phyloP scores from a whole-genome alignment of 2,329 filamentous ascomycete species.

The Berkeleyomyces basicola region DNA sequence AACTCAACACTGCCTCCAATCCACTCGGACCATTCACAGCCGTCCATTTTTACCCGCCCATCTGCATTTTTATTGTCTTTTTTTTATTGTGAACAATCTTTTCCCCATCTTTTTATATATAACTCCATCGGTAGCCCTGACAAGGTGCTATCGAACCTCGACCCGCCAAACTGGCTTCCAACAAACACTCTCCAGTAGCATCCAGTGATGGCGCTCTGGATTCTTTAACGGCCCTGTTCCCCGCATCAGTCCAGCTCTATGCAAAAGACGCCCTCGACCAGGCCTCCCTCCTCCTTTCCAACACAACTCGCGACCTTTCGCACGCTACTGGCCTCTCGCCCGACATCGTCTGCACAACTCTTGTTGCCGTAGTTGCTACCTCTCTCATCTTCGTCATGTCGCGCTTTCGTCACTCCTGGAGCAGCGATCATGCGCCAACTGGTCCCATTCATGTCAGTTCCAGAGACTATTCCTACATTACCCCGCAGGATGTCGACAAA shows the following conservation, averaged over 20 bases:
- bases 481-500: slow-evolving; percentile 50
- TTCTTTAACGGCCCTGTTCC: slow-evolving; percentile 37
- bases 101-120: slow-evolving; percentile 2
- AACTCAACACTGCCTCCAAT: background rate
- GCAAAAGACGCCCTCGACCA: slow-evolving; percentile 24
- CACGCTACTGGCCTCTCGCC: slow-evolving; percentile 34
- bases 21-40: slow-evolving; percentile 3
- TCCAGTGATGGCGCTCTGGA: slow-evolving; percentile 28
- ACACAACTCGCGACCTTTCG: slow-evolving; percentile 34
- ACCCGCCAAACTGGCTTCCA: slow-evolving; percentile 40
- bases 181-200: slow-evolving; percentile 24
- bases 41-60: background rate
- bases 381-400: slow-evolving; percentile 25
- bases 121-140: slow-evolving; percentile 3
- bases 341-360: slow-evolving; percentile 28
- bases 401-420: slow-evolving; percentile 33
- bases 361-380: slow-evolving; percentile 32
- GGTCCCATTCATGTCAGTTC: slow-evolving; percentile 44
- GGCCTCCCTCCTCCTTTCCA: slow-evolving; percentile 26
- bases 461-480: slow-evolving; percentile 68
- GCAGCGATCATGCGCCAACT: slow-evolving; percentile 25
- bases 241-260: slow-evolving; percentile 33
- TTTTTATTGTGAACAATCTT: background rate
- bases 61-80: background rate
- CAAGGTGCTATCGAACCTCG: slow-evolving; percentile 7